These are phyloP conservation scores for Lipomyces orientalis DNA, from an alignment of 805 yeast species.

Conservation along the genomic window DNA sequence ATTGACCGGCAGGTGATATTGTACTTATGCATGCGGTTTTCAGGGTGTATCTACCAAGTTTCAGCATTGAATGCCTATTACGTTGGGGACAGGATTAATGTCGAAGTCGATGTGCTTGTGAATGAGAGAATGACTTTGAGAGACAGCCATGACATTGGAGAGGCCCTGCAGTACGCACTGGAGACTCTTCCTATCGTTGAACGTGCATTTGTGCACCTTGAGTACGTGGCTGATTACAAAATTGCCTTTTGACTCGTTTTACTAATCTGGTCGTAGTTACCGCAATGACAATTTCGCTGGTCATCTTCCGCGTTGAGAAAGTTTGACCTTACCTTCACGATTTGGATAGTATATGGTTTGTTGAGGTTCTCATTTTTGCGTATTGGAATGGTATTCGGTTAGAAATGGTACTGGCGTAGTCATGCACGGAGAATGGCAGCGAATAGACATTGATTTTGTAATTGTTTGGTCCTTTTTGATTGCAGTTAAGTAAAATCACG, in stretches of 20 bases:
- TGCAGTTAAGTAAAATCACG: no score
- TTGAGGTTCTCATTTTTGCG: neutral
- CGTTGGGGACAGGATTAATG: constrained; percentile 76
- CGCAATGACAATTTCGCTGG: constrained; percentile 49
- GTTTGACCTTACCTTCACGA: neutral
- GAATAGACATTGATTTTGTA: neutral
- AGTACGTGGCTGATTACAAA: constrained; percentile 48
- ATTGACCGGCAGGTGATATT: constrained; percentile 69
- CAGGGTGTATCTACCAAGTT: constrained; percentile 66
- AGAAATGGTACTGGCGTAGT: neutral
- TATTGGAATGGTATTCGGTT: neutral
- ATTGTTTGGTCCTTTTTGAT: no score
- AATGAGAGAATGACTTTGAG: constrained; percentile 58
- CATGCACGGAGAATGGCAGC: neutral
- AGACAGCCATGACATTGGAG: constrained; percentile 81
- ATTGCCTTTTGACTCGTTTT: neutral
- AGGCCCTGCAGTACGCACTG: constrained; percentile 77
- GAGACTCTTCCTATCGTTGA: constrained; percentile 80
- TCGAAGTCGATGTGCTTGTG: constrained; percentile 74
- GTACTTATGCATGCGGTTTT: constrained; percentile 70
- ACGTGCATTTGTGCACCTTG: constrained; percentile 81
- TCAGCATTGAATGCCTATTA: constrained; percentile 75
- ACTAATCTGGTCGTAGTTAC: constrained; percentile 34
- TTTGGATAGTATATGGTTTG: neutral
- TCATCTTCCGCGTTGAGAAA: constrained; percentile 40